Evolutionary conservation across 345 rosid genomes (phyloP).

Genomic region (Rhizophora mangle): DNA sequence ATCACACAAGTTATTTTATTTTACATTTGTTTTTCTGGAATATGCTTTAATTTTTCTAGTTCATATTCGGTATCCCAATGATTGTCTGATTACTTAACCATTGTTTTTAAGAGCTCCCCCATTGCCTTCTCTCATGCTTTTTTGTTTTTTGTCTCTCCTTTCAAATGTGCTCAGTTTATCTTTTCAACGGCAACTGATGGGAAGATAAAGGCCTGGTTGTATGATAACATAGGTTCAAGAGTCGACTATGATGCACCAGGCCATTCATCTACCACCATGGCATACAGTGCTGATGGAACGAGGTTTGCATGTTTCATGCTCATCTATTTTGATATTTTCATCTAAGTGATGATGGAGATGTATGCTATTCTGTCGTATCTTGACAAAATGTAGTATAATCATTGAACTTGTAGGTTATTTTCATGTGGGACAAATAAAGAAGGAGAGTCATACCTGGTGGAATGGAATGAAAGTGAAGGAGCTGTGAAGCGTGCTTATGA

Average conservation of each 20-base stretch:
- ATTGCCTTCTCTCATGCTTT: too few relatives aligned
- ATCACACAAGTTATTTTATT: too few relatives aligned
- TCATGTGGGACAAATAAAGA: conserved; percentile 83
- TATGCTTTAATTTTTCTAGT: too few relatives aligned
- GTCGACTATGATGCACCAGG: conserved; percentile 88
- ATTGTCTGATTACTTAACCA: neutral
- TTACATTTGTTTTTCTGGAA: too few relatives aligned
- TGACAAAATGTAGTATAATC: conserved; percentile 16
- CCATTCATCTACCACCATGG: conserved; percentile 66
- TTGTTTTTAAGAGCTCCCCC: too few relatives aligned
- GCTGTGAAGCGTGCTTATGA: conserved; percentile 54
- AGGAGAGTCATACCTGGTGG: conserved; percentile 76
- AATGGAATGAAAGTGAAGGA: conserved; percentile 91
- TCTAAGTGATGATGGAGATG: neutral
- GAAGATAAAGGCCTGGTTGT: conserved; percentile 85
- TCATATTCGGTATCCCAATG: neutral
- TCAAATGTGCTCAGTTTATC: conserved; percentile 46
- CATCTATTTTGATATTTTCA: conserved; percentile 7
- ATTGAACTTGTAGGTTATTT: conserved; percentile 48
- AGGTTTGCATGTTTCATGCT: conserved; percentile 44
- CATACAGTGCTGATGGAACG: conserved; percentile 76
- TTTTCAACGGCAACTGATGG: conserved; percentile 79
- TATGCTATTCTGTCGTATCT: conserved; percentile 3
- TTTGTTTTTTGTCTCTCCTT: neutral
- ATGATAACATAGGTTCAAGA: conserved; percentile 65